phyloP scores from a whole-genome alignment of 106 monocot genomes.

The Dioscorea alata region DNA sequence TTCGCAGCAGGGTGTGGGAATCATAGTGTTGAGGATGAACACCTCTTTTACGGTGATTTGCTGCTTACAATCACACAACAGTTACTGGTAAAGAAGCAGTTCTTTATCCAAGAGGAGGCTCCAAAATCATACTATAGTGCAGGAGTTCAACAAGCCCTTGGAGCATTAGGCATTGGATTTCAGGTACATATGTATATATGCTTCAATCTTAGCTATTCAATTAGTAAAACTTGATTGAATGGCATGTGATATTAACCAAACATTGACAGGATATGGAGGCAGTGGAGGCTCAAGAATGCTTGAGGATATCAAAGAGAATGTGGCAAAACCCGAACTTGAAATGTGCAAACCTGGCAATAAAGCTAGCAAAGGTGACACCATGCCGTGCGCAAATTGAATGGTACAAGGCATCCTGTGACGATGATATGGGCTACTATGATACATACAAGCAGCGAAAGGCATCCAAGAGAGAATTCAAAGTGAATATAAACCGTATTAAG shows the following conservation, averaged over 20 bases:
- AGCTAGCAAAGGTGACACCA: slow-evolving; percentile 41
- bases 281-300: slow-evolving; percentile 24
- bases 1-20: slow-evolving; percentile 10
- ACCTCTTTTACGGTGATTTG: slow-evolving; percentile 36
- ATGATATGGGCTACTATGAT: slow-evolving; percentile 53
- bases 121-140: slow-evolving; percentile 14
- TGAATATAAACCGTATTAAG: slow-evolving; percentile 45
- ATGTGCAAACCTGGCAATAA: slow-evolving; percentile 30
- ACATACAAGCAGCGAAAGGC: slow-evolving; percentile 34
- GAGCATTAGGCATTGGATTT: slow-evolving; percentile 37
- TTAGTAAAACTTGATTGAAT: neutral
- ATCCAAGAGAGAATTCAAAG: slow-evolving; percentile 25
- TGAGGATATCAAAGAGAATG: slow-evolving; percentile 23
- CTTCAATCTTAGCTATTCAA: too few relatives aligned
- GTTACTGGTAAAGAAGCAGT: slow-evolving; percentile 20
- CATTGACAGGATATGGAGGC: slow-evolving; percentile 32
- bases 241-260: too few relatives aligned
- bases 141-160: slow-evolving; percentile 37
- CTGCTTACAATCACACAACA: slow-evolving; percentile 11
- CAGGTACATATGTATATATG: slow-evolving; percentile 10
- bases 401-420: slow-evolving; percentile 49
- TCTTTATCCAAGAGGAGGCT: neutral
- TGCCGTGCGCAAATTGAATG: slow-evolving; percentile 57
- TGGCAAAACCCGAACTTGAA: slow-evolving; percentile 30
- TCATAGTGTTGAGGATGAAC: slow-evolving; percentile 16